Conservation (phyloP, 2,329 filamentous ascomycete genomes). For the Phymatotrichopsis omnivora region DNA sequence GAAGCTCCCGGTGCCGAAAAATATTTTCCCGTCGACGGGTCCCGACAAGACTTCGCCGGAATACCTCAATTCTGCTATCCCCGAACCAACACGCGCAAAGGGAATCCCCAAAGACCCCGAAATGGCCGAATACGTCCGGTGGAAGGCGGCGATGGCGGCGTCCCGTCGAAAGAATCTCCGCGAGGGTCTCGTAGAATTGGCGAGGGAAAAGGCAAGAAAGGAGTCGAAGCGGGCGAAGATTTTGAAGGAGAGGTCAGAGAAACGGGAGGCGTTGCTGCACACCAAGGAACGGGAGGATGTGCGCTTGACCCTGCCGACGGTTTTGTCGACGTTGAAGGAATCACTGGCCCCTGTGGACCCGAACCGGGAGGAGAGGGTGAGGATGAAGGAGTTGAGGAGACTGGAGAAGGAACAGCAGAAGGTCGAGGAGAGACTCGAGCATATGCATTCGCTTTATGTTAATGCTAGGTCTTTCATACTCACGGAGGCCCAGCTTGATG, state of each 20-base stretch:
- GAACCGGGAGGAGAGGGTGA: slow-evolving; percentile 40
- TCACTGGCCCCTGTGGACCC: slow-evolving; percentile 52
- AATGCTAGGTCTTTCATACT: slow-evolving; percentile 81
- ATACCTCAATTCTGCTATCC: slow-evolving; percentile 53
- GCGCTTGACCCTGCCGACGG: slow-evolving; percentile 58
- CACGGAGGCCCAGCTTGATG: slow-evolving; percentile 63
- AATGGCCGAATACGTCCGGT: slow-evolving; percentile 41
- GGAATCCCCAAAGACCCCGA: slow-evolving; percentile 16
- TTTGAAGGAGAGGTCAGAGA: slow-evolving; percentile 42
- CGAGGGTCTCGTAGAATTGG: slow-evolving; percentile 57
- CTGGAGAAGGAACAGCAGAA: slow-evolving; percentile 42
- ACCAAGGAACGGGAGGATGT: slow-evolving; percentile 67
- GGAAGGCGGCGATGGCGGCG: slow-evolving; percentile 65
- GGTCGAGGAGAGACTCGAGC: slow-evolving; percentile 53
- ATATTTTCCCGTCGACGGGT: slow-evolving; percentile 58
- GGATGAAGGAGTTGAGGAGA: slow-evolving; percentile 40
- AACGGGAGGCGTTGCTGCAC: slow-evolving; percentile 44
- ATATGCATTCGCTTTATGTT: slow-evolving; percentile 80
- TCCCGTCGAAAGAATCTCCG: slow-evolving; percentile 61
- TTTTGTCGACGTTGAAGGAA: slow-evolving; percentile 45
- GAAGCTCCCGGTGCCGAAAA: slow-evolving; percentile 69
- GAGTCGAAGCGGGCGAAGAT: slow-evolving; percentile 35
- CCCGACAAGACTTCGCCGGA: slow-evolving; percentile 50
- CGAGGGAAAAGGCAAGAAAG: slow-evolving; percentile 25
- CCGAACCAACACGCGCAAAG: slow-evolving; percentile 22